A percentile compares a stretch with the other conserved stretches of the same genome.
phyloP scores from a whole-genome alignment of 306 rosid species.

The Cyamopsis tetragonoloba region DNA sequence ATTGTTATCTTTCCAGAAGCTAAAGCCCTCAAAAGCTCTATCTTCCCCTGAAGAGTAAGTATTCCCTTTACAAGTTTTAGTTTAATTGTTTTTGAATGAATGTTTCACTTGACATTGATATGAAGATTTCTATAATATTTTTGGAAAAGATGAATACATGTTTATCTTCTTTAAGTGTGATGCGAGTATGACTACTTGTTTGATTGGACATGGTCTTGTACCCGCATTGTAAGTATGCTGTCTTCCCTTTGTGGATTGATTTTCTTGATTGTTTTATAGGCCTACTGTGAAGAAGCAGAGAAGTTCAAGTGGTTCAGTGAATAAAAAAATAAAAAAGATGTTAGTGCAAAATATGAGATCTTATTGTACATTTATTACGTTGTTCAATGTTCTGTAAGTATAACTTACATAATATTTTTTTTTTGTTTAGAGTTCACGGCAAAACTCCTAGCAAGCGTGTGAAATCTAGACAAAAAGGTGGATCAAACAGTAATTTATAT shows the following conservation, averaged over 20 bases:
- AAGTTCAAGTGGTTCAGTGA: slow-evolving; percentile 38
- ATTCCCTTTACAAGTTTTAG: slow-evolving; percentile 20
- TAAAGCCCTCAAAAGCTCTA: slow-evolving; percentile 42
- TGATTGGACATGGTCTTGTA: slow-evolving; percentile 6
- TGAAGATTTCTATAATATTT: background rate
- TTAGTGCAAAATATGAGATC: slow-evolving; percentile 42
- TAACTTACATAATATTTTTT: slow-evolving; percentile 20
- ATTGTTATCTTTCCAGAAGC: slow-evolving; percentile 61
- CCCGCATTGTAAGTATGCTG: slow-evolving; percentile 1
- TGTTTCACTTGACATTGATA: background rate
- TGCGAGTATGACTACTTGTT: slow-evolving; percentile 12
- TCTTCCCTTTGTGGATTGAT: slow-evolving; percentile 30
- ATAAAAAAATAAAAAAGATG: slow-evolving; percentile 50
- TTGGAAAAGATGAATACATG: background rate
- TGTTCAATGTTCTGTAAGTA: slow-evolving; percentile 6
- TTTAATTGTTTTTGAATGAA: slow-evolving; percentile 15
- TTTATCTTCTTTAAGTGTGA: slow-evolving; percentile 11
- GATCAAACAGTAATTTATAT: slow-evolving; percentile 36
- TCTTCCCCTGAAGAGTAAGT: slow-evolving; percentile 61
- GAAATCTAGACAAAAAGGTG: slow-evolving; percentile 43
- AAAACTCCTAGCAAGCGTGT: slow-evolving; percentile 55
- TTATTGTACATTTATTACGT: slow-evolving; percentile 18
- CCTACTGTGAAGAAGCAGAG: slow-evolving; percentile 54
- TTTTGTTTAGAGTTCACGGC: slow-evolving; percentile 53
- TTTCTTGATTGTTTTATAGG: slow-evolving; percentile 42